Conservation (phyloP, 2,329 filamentous ascomycete genomes). For the Colletotrichum tabaci region DNA sequence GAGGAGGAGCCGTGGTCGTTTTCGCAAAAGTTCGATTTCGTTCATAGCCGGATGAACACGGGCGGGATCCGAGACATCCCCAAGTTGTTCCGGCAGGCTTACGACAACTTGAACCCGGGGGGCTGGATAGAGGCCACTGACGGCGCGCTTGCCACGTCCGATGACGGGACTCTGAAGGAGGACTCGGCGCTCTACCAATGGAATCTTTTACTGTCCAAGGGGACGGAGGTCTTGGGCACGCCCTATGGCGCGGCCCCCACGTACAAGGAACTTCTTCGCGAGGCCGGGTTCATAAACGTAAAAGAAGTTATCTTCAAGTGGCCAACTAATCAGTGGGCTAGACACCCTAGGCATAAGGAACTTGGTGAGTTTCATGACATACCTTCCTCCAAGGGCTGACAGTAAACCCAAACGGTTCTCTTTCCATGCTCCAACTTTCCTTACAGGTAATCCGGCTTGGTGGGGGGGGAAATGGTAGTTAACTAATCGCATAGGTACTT, state of each 20-base stretch:
- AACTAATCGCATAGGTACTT: slow-evolving; percentile 41
- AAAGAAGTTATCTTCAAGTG: slow-evolving; percentile 60
- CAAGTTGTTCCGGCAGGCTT: slow-evolving; percentile 44
- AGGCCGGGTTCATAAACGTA: slow-evolving; percentile 66
- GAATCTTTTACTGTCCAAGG: slow-evolving; percentile 14
- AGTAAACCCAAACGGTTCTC: not conserved
- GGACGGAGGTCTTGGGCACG: slow-evolving; percentile 46
- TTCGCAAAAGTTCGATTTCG: slow-evolving; percentile 48
- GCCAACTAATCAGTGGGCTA: slow-evolving; percentile 64
- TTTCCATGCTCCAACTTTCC: no score
- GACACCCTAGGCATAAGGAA: slow-evolving; percentile 62
- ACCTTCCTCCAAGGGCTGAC: no score
- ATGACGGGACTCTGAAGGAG: slow-evolving; percentile 56
- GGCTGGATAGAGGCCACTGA: slow-evolving; percentile 63
- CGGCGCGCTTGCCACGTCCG: slow-evolving; percentile 55
- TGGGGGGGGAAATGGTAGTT: not conserved
- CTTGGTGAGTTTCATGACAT: slow-evolving; percentile 49
- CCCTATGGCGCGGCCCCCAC: slow-evolving; percentile 48
- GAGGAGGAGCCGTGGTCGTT: slow-evolving; percentile 58
- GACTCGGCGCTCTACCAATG: slow-evolving; percentile 32
- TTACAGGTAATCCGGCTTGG: not conserved
- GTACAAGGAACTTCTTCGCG: slow-evolving; percentile 57
- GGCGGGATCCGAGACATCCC: slow-evolving; percentile 43
- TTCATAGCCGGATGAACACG: slow-evolving; percentile 45
- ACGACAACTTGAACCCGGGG: slow-evolving; percentile 55